phyloP scores from a whole-genome alignment of 495 filamentous ascomycete species.

The Rostrohypoxylon terebratum region DNA sequence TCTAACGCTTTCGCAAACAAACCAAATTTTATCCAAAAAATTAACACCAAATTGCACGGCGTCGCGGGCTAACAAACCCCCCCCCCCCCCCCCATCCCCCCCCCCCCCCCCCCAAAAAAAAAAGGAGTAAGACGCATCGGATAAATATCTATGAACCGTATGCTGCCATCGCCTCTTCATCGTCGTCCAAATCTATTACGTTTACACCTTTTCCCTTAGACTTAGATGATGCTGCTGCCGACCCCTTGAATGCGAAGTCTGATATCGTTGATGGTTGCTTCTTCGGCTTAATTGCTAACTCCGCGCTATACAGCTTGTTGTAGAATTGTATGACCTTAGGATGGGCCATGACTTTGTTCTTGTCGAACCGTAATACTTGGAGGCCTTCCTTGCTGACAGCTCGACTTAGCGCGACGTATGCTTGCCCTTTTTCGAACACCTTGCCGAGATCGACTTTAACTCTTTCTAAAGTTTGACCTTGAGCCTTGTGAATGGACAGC shows the following conservation, averaged over 20 bases:
- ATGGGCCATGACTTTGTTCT: slow-evolving; percentile 93
- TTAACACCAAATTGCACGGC: not conserved
- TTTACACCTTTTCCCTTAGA: slow-evolving; percentile 25
- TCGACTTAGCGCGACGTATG: slow-evolving; percentile 84
- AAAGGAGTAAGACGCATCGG: not conserved
- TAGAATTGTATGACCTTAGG: slow-evolving; percentile 89
- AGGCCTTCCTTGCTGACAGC: slow-evolving; percentile 89
- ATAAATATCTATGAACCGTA: slow-evolving; percentile 48
- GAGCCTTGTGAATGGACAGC: slow-evolving; percentile 96
- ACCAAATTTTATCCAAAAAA: not conserved
- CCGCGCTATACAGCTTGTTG: slow-evolving; percentile 74
- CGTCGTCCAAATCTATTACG: slow-evolving; percentile 49
- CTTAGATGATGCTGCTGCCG: slow-evolving; percentile 13
- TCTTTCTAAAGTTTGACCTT: slow-evolving; percentile 93
- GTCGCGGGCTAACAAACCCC: not conserved
- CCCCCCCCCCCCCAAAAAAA: no score
- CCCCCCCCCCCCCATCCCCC: no score
- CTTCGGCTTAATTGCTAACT: slow-evolving; percentile 52
- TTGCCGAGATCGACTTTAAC: slow-evolving; percentile 93
- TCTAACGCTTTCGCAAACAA: not conserved
- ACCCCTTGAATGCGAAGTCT: slow-evolving; percentile 44
- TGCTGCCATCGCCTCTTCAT: slow-evolving; percentile 54
- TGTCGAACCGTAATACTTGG: slow-evolving; percentile 89
- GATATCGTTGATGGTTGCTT: slow-evolving; percentile 45
- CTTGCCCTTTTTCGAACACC: slow-evolving; percentile 96